These are phyloP conservation scores for Penicillium olsonii DNA, from an alignment of 2,329 filamentous ascomycete genomes.

Conservation along the genomic window DNA sequence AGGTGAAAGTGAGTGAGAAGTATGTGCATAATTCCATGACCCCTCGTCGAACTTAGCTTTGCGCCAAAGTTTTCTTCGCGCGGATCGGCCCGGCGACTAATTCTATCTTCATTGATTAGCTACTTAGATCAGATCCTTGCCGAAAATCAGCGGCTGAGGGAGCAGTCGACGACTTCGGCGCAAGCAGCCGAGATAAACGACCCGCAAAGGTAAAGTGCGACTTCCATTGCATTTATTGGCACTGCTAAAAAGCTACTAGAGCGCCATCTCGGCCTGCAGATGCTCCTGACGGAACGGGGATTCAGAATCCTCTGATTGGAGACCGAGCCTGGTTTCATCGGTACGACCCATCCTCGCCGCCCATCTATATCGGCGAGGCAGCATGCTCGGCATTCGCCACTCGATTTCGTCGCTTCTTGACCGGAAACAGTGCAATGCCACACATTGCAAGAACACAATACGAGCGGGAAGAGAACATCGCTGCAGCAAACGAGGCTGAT, in stretches of 20 bases:
- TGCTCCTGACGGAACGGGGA: conserved; percentile 30
- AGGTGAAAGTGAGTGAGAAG: conserved; percentile 43
- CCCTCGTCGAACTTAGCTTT: neutral
- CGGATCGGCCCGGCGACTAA: conserved; percentile 2
- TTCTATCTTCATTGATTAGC: conserved; percentile 20
- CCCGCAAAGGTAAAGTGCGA: conserved; percentile 15
- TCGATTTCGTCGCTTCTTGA: conserved; percentile 39
- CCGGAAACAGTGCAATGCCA: conserved; percentile 31
- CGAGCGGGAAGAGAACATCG: conserved; percentile 34
- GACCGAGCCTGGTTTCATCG: conserved; percentile 41
- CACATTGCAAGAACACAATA: conserved; percentile 39
- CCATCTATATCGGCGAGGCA: conserved; percentile 42
- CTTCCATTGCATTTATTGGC: neutral
- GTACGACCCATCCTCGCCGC: conserved; percentile 38
- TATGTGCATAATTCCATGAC: conserved; percentile 15
- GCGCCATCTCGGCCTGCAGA: conserved; percentile 21
- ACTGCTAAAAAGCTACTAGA: conserved; percentile 1
- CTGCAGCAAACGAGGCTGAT: conserved; percentile 29
- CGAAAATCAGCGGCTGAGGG: conserved; percentile 35
- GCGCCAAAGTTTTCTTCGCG: neutral
- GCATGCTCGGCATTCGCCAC: conserved; percentile 44
- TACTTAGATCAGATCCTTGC: conserved; percentile 38
- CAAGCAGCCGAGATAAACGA: conserved; percentile 23
- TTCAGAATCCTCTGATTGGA: conserved; percentile 37
- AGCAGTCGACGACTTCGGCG: conserved; percentile 31